Conservation (phyloP, 352 stramenopile genomes). For the Phytopythium delawarense region DNA sequence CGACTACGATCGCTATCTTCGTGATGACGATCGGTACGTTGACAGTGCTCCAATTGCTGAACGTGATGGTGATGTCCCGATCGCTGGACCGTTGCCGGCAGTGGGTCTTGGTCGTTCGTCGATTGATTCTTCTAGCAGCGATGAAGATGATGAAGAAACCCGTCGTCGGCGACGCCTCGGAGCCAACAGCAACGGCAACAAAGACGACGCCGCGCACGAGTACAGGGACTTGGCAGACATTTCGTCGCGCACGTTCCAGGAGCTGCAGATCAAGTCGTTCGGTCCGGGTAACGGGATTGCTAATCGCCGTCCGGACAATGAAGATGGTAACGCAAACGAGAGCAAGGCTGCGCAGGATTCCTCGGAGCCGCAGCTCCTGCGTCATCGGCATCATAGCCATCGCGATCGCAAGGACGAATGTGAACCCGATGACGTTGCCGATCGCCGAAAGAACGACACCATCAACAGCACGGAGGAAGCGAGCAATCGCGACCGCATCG, state of each 20-base stretch:
- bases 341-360: not conserved
- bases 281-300: conserved; percentile 9
- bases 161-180: not conserved
- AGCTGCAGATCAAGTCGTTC: conserved; percentile 44
- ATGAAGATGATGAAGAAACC: conserved; percentile 6
- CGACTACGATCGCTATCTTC: not conserved
- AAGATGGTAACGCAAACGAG: not conserved
- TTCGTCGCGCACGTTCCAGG: conserved; percentile 57
- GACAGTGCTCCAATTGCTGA: not conserved
- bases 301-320: conserved; percentile 5
- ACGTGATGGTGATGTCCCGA: not conserved
- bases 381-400: not conserved
- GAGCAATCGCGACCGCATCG: not conserved
- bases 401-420: not conserved
- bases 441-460: not conserved
- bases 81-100: not conserved
- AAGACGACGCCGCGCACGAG: conserved; percentile 16
- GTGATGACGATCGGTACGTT: not conserved
- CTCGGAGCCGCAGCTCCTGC: not conserved
- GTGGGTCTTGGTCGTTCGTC: conserved; percentile 1
- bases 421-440: not conserved
- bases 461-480: conserved; percentile 1
- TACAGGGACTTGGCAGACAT: conserved; percentile 63
- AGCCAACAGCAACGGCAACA: not conserved
- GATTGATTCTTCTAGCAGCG: conserved; percentile 8